Evolutionary conservation across 768 basidiomycete species (phyloP), one percentile per base, ranked within the genome.

Genomic region (Mrakia blollopis): DNA sequence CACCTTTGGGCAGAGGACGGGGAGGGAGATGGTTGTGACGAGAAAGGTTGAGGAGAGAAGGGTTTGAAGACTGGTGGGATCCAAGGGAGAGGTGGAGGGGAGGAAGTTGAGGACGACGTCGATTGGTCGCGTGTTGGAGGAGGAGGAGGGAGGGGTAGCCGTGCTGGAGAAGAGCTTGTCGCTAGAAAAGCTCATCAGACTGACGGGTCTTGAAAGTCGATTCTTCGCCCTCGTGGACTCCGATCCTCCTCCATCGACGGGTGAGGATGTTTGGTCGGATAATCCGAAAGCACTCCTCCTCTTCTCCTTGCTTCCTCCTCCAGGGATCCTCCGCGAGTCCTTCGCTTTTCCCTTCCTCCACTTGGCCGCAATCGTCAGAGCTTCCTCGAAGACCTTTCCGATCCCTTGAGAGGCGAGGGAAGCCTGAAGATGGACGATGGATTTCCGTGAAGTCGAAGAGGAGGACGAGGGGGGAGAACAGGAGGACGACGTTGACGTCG

Each of bases 31-130:
- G 1, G 65, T 68, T 3, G 65, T 68, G 65, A 68, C 65, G 37
- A 68, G 65, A 39, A 68, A 68, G 25, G 65, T 39, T 0, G 65
- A 37, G 25, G 65, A 68, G 37, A 68, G 65, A 21, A 68, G 65
- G 23, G 65, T 44, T 44, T 68, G 65, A 23, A 68, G 65, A 13
- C 39, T 68, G 37, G 39, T 68, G 7, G 65, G 65, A 13, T 68
- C 65, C 21, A 21, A 39, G 2, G 65, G 21, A 8, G 39, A 39
- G 35, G 65, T 35, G 37, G 35, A 25, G 10, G 65, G 65, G 35
- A 68, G 65, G 39, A 68, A 68, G 65, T 68, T 35, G 25, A 68
- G 65, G 32, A 68, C 65, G 37, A 68, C 25, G 65, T 68, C 65
- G 65, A 68, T 68, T 39, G 65, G 65, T 21, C 65, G 35, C 21